Base-by-base conservation (phyloP, 1,139 yeast species). In the Candida glucosophila region DNA sequence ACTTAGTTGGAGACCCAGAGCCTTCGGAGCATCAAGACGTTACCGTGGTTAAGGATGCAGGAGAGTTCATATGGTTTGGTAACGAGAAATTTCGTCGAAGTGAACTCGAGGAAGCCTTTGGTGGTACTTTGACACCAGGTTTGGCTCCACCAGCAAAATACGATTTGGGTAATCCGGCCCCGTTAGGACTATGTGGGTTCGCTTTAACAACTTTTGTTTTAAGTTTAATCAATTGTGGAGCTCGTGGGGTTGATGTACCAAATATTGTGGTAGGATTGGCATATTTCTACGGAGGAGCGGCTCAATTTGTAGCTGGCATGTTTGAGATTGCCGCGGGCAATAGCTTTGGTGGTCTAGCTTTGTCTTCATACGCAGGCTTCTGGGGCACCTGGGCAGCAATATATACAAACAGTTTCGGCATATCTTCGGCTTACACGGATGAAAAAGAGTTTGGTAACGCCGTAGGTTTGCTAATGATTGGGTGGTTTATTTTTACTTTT, bases 301-400 rank as follows among this genome's bases (percentile, higher is more conserved):
- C 81, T 25, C 94, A 82, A 49, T 52, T 61, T 26, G 41, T 62
- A 65, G 92, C 93, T 15, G 86, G 85, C 31, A 70, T 78, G 73
- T 77, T 80, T 70, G 85, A 77, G 44, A 64, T 77, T 41, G 78
- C 79, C 13, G 59, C 67, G 22, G 93, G 86, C 43, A 83, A 85
- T 60, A 77, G 94, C 29, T 86, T 85, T 62, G 95, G 94, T 74
- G 95, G 85, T 33, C 72, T 82, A 28, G 93, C 93, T 3, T 66
- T 85, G 33, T 57, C 78, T 14, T 78, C 92, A 5, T 86, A 63
- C 47, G 95, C 93, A 34, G 94, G 90, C 1, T 86, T 85, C 56
- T 86, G 96, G 96, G 65, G 82, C 51, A 64, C 88, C 22, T 80
- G 72, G 54, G 92, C 74, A 35, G 88, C 90, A 15, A 67, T 86